phyloP scores from a whole-genome alignment of 2,329 filamentous ascomycete genomes.

The Furcasterigmium sp. region DNA sequence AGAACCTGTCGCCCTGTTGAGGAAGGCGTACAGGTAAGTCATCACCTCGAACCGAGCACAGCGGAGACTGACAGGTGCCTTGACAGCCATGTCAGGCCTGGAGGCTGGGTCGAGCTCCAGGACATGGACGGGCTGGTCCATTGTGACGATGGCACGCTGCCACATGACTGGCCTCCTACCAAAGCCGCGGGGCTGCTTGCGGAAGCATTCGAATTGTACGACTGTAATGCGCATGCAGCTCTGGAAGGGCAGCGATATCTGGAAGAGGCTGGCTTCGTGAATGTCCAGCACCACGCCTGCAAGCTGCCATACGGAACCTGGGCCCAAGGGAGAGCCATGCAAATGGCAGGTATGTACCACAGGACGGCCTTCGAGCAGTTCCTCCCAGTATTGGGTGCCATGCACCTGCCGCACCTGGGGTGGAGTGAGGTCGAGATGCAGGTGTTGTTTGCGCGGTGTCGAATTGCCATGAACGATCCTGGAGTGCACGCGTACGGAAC shows the following conservation, averaged over 20 bases:
- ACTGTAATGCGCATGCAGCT: slow-evolving; percentile 30
- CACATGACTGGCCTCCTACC: slow-evolving; percentile 25
- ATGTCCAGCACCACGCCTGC: slow-evolving; percentile 29
- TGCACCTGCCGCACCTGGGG: slow-evolving; percentile 31
- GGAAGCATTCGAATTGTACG: slow-evolving; percentile 29
- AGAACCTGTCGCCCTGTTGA: slow-evolving; percentile 20
- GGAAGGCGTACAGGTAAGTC: slow-evolving; percentile 22
- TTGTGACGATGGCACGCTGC: slow-evolving; percentile 27
- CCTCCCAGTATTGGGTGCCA: slow-evolving; percentile 31
- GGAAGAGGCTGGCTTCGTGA: slow-evolving; percentile 32
- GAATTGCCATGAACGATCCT: slow-evolving; percentile 19
- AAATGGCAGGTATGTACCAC: slow-evolving; percentile 35
- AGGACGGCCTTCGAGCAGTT: slow-evolving; percentile 34
- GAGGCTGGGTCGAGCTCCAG: slow-evolving; percentile 40
- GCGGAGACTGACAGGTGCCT: not conserved
- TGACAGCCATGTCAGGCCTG: slow-evolving; percentile 32
- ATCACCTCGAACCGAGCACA: not conserved
- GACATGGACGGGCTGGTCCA: slow-evolving; percentile 35
- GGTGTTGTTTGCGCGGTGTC: slow-evolving; percentile 19
- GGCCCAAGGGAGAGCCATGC: slow-evolving; percentile 34
- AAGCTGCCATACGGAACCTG: slow-evolving; percentile 43
- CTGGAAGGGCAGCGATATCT: slow-evolving; percentile 29
- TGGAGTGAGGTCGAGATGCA: slow-evolving; percentile 24
- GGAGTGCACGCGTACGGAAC: slow-evolving; percentile 25
- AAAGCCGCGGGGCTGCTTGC: slow-evolving; percentile 26